Conservation (phyloP, 768 basidiomycete genomes). For the Boletales sp. region DNA sequence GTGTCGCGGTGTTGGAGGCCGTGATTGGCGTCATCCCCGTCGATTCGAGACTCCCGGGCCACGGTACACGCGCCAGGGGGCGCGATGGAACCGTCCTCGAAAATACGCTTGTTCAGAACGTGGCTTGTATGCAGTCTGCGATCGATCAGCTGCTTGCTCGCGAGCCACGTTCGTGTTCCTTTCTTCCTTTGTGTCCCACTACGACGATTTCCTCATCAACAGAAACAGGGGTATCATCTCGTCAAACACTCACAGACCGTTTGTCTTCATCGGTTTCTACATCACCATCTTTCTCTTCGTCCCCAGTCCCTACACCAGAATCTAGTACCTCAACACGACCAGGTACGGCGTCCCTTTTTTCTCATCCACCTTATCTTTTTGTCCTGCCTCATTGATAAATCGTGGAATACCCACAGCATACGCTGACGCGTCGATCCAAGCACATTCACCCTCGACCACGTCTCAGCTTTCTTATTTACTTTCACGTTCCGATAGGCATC, state of each 20-base stretch:
- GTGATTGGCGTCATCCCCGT: slow-evolving; percentile 6
- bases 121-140: slow-evolving; percentile 19
- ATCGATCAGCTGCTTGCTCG: slow-evolving; percentile 18
- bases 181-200: background rate
- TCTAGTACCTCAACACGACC: too few species aligned
- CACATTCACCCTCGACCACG: background rate
- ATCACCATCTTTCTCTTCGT: too few species aligned
- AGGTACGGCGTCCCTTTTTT: too few species aligned
- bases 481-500: background rate
- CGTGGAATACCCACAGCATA: slow-evolving; percentile 7
- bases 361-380: too few species aligned
- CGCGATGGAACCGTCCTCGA: background rate
- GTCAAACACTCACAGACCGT: too few species aligned
- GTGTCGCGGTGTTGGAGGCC: slow-evolving; percentile 11
- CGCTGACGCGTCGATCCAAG: slow-evolving; percentile 11
- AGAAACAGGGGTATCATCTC: background rate
- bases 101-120: slow-evolving; percentile 9
- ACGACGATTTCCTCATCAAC: too few species aligned
- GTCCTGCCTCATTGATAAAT: too few species aligned
- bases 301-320: too few species aligned
- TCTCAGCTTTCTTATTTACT: background rate
- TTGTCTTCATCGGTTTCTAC: too few species aligned
- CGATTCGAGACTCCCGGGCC: too few species aligned
- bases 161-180: slow-evolving; percentile 8
- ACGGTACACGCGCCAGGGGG: too few species aligned